Evolutionary conservation across 768 basidiomycete species (phyloP).

Genomic region (Rhizopogon salebrosus): DNA sequence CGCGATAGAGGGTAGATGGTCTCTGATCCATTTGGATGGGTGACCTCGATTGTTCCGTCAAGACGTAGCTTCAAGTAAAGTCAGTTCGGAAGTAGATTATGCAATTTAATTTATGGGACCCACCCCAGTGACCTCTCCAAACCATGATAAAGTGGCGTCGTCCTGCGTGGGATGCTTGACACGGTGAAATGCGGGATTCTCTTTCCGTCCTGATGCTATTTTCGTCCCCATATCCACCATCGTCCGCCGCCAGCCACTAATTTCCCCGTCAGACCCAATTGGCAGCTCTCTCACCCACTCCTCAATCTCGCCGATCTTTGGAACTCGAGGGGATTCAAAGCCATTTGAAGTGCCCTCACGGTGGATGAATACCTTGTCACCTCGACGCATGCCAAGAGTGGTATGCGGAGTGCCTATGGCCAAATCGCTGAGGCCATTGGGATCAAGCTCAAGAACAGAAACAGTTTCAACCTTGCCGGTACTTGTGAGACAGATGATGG

Average conservation of each 20-base stretch:
- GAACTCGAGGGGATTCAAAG: slow-evolving; percentile 61
- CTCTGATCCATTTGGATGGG: slow-evolving; percentile 52
- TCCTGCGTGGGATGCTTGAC: slow-evolving; percentile 38
- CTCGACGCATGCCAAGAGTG: slow-evolving; percentile 76
- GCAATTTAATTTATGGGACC: slow-evolving; percentile 18
- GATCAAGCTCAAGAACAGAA: slow-evolving; percentile 84
- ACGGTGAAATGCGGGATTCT: slow-evolving; percentile 31
- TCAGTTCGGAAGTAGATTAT: slow-evolving; percentile 4
- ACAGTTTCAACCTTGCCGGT: slow-evolving; percentile 55
- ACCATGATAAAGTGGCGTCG: slow-evolving; percentile 59
- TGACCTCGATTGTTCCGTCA: slow-evolving; percentile 71
- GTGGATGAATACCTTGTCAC: slow-evolving; percentile 84
- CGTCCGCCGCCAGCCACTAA: slow-evolving; percentile 67
- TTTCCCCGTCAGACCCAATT: slow-evolving; percentile 40
- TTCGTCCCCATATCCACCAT: slow-evolving; percentile 60
- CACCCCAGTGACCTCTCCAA: slow-evolving; percentile 81
- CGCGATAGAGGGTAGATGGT: slow-evolving; percentile 56
- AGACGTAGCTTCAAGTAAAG: slow-evolving; percentile 50
- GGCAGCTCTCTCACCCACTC: slow-evolving; percentile 67
- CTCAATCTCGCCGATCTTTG: slow-evolving; percentile 82
- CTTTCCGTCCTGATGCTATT: slow-evolving; percentile 46
- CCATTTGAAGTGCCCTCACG: slow-evolving; percentile 69
- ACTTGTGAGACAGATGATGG: slow-evolving; percentile 55
- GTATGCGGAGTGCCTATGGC: slow-evolving; percentile 36
- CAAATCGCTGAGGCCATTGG: slow-evolving; percentile 63